Evolutionary conservation across 441 rosid genomes (phyloP).

Genomic region (Biscutella auriculata): DNA sequence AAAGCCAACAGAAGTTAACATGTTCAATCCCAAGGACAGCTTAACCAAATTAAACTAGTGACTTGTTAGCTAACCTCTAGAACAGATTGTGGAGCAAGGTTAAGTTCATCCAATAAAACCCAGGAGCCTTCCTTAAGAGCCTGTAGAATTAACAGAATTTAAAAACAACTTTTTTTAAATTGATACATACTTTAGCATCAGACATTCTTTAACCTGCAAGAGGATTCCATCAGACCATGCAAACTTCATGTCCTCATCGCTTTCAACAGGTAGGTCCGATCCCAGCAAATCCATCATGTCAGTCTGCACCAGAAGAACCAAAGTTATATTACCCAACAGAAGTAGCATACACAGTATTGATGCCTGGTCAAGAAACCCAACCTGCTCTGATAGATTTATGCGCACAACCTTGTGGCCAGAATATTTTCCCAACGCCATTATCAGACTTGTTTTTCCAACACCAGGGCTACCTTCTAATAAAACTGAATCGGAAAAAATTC

Average conservation of each 20-base stretch:
- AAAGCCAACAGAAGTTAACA: neutral
- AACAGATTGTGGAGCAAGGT: conserved; percentile 99
- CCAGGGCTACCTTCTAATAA: conserved; percentile 98
- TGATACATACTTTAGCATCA: neutral
- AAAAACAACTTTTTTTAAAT: neutral
- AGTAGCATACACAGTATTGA: conserved; percentile 4
- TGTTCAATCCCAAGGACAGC: neutral
- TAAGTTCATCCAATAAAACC: conserved; percentile 97
- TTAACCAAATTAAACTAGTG: neutral
- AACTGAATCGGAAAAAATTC: conserved; percentile 33
- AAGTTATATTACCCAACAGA: conserved; percentile 6
- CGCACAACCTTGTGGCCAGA: conserved; percentile 97
- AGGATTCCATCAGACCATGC: conserved; percentile 98
- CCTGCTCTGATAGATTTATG: conserved; percentile 98
- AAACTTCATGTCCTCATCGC: conserved; percentile 85
- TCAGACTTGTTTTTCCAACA: conserved; percentile 95
- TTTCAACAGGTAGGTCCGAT: conserved; percentile 87
- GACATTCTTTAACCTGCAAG: conserved; percentile 50
- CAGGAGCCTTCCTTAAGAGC: conserved; percentile 96
- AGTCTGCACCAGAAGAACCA: conserved; percentile 50
- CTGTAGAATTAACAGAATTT: conserved; percentile 24
- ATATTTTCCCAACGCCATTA: conserved; percentile 80
- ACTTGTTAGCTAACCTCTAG: conserved; percentile 45
- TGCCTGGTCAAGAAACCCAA: conserved; percentile 16
- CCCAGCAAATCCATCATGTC: conserved; percentile 99